Base-by-base conservation (phyloP, 2,329 filamentous ascomycete species). In the Thielaviopsis populi region DNA sequence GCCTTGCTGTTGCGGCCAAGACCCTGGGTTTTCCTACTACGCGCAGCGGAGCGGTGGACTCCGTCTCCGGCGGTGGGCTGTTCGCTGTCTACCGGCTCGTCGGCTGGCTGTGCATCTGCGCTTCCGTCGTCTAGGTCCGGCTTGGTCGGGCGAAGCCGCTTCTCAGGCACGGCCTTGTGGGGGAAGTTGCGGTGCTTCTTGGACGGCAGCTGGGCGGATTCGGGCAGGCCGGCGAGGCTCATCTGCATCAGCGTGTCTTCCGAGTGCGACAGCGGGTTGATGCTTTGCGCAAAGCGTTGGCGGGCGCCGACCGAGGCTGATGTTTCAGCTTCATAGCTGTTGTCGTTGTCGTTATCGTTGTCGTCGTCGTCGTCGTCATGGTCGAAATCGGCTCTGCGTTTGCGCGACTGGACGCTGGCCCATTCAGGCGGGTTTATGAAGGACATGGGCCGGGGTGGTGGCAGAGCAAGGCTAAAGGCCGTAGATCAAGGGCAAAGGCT, bases 231-330 rank as follows among this genome's bases (percentile, higher is more conserved):
- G 2, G 80, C 80, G 7, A 77, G 68, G 22, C 71, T 69, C 60
- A 82, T 75, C 68, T 83, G 80, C 50, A 70, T 72, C 46, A 81
- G 75, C 8, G 77, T 77, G 63, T 72, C 71, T 1, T 78, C 78
- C 1, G 74, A 72, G 67, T 82, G 75, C 66, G 77, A 80, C 67
- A 78, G 66, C 19, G 80, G 80, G 69, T 83, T 81, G 69, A 80
- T 79, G 27, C 58, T 62, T 2, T 62, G 43, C 19, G 56, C 48
- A 24, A 66, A 63, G 19, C 59, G 58, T 27, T 63, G 61, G 2
- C 33, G 27, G 11, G 64, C 64, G 15, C 64, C 61, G n/a, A 48
- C 61, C 13, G 30, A 11, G 13, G 54, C 41, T 5, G 40, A 37
- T 8, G 24, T 8, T 50, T 48, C 42, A 17, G 17, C 24, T 24